phyloP scores from a whole-genome alignment of 2,329 filamentous ascomycete genomes.

The Bipolaris gigantea region DNA sequence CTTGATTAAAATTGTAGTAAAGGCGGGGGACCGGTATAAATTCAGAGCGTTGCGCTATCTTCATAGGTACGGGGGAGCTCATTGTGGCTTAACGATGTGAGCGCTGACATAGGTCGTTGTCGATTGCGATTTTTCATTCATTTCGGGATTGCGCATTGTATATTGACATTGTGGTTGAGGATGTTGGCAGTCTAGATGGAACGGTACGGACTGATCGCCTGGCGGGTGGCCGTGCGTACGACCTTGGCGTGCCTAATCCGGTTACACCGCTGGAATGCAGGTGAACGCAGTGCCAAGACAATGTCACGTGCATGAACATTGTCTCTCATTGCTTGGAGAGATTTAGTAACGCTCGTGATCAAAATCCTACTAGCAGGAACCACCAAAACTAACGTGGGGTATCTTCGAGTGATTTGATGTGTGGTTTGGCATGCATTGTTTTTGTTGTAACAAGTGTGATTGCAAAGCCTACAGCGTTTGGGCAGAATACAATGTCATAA shows the following conservation, averaged over 20 bases:
- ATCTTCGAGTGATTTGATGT: too few species aligned
- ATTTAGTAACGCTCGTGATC: too few species aligned
- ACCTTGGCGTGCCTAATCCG: not conserved
- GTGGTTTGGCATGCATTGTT: too few species aligned
- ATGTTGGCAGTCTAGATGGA: not conserved
- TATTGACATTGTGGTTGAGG: not conserved
- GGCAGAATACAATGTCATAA: too few species aligned
- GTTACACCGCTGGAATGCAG: constrained; percentile 1
- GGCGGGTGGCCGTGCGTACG: not conserved
- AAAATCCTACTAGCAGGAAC: too few species aligned
- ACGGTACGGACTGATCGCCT: not conserved
- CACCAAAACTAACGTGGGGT: too few species aligned
- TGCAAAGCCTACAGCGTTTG: too few species aligned
- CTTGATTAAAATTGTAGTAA: not conserved
- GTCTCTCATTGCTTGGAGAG: not conserved
- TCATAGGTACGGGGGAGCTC: not conserved
- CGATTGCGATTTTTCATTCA: not conserved
- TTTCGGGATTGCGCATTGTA: not conserved
- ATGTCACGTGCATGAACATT: constrained; percentile 5
- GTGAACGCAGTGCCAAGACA: constrained; percentile 13
- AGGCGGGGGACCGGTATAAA: not conserved
- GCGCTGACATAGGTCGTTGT: not conserved
- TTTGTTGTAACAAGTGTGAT: too few species aligned
- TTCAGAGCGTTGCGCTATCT: not conserved
- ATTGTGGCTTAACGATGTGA: constrained; percentile 3